Base-by-base conservation (phyloP, 805 yeast species). In the Zygoascus biomembranicola region DNA sequence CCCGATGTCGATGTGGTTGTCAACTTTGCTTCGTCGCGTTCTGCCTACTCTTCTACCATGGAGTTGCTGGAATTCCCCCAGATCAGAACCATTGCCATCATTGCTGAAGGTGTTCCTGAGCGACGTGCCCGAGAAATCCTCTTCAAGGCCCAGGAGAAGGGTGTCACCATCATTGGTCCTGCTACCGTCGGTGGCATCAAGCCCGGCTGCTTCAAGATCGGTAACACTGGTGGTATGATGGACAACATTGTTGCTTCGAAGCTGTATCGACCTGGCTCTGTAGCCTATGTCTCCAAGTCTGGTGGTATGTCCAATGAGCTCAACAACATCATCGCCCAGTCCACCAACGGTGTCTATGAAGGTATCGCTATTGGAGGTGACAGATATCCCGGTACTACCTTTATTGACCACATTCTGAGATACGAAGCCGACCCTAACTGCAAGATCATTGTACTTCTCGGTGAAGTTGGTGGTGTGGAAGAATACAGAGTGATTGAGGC, bases 331-430 rank as follows among this genome's bases (percentile, higher is more conserved):
- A 73, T 73, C 55, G 55, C 74, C 28, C 73, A 73, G 55, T 69
- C 68, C 54, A 73, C 77, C 55, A 70, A 73, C 57, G 77, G 77
- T 59, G 77, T 73, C 19, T 74, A 73, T 61, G 77, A 73, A 69
- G 86, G 84, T 61, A 77, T 81, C 59, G 86, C 86, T 63, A 81
- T 81, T 76, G 86, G 86, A 58, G 86, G 86, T 69, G 86, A 81
- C 73, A 80, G 86, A 60, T 81, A 81, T 77, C 86, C 86, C 56
- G 85, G 85, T 62, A 81, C 86, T 61, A 80, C 84, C 64, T 81
- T 81, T 71, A 81, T 81, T 57, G 86, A 81, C 70, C 86, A 83
- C 65, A 77, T 81, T 66, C 73, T 82, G 57, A 78, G 84, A 62
- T 81, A 75, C 77, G 76, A 81, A 73, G 74, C 73, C 55, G 86